phyloP scores from a whole-genome alignment of 2,329 filamentous ascomycete genomes.

The Westerdykella sp. region DNA sequence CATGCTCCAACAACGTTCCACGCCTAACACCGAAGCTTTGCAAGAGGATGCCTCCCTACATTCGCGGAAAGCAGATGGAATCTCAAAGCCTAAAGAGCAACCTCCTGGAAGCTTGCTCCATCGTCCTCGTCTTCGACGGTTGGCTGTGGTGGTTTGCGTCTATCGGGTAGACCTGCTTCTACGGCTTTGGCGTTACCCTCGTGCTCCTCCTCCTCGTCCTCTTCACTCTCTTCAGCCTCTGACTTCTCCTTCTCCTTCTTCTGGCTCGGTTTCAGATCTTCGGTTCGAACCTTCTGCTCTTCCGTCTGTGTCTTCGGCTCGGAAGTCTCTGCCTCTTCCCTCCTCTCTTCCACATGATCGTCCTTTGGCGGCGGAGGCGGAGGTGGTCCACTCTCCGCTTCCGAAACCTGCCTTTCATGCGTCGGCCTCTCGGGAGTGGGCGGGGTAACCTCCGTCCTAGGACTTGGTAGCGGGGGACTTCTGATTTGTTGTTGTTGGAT shows the following conservation, averaged over 20 bases:
- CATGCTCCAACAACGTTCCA: neutral
- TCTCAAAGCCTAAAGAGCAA: conserved; percentile 15
- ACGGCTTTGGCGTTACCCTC: conserved; percentile 18
- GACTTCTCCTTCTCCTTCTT: conserved; percentile 20
- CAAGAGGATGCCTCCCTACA: neutral
- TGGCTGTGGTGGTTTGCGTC: conserved; percentile 21
- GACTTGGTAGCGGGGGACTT: conserved; percentile 35
- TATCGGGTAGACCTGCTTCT: conserved; percentile 24
- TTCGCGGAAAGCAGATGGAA: neutral
- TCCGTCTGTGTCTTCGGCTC: conserved; percentile 28
- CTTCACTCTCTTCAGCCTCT: conserved; percentile 10
- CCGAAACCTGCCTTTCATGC: conserved; percentile 17
- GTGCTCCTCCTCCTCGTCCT: conserved; percentile 11
- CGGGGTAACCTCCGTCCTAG: conserved; percentile 46
- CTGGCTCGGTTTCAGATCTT: conserved; percentile 23
- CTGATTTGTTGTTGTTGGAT: conserved; percentile 18
- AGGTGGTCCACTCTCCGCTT: conserved; percentile 19
- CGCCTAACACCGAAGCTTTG: neutral
- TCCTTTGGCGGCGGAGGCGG: conserved; percentile 32
- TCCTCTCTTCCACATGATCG: conserved; percentile 13
- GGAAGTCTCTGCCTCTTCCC: conserved; percentile 16
- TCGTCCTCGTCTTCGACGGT: conserved; percentile 26
- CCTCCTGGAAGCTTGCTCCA: conserved; percentile 32
- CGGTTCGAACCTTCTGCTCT: conserved; percentile 31
- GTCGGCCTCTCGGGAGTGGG: conserved; percentile 43